Base-by-base conservation (phyloP, 345 rosid genomes). In the Pugionium dolabratum region DNA sequence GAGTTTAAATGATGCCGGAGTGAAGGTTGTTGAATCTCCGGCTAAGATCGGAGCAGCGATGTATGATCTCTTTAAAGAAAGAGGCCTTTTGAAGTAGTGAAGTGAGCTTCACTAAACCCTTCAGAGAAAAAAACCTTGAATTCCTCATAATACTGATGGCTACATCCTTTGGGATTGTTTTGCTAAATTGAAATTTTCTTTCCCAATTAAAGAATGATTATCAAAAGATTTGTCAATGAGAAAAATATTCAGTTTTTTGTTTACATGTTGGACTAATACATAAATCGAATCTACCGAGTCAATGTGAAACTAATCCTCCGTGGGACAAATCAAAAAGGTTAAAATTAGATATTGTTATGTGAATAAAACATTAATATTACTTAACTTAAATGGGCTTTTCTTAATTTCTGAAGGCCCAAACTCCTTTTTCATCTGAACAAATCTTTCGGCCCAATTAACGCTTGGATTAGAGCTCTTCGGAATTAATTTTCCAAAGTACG, bases 11-110 rank as follows among this genome's bases (percentile, higher is more conserved):
- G 99, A 85, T 82, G 99, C 96, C 0, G 99, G 99, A 37, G 97
- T 85, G 9, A 85, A 84, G 4, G 99, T 94, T 69, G 97, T 88
- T 7, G 96, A 94, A 67, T 94, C 99, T 36, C 99, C 99, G 0
- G 99, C 99, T 2, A 94, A 87, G 79, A 87, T 94, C 9, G 99
- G 97, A 57, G 46, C 78, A 1, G 93, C 95, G 0, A 94, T 90
- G 90, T 79, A 79, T 42, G 91, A 88, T 11, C 85, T 85, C 44
- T 94, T 94, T 76, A 79, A 90, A 73, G 82, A 83, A 60, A 84
- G 95, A 62, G 96, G 99, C 63, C 88, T 94, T 44, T 68, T 79
- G 49, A 67, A 74, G 78, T 63, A 73, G 67, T 73, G 77, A 73
- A 66, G 72, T 66, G 62, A 53, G 48, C 10, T 32, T 25, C 61